phyloP scores from a whole-genome alignment of 2,329 filamentous ascomycete genomes.

The Tolypocladium tundrense region DNA sequence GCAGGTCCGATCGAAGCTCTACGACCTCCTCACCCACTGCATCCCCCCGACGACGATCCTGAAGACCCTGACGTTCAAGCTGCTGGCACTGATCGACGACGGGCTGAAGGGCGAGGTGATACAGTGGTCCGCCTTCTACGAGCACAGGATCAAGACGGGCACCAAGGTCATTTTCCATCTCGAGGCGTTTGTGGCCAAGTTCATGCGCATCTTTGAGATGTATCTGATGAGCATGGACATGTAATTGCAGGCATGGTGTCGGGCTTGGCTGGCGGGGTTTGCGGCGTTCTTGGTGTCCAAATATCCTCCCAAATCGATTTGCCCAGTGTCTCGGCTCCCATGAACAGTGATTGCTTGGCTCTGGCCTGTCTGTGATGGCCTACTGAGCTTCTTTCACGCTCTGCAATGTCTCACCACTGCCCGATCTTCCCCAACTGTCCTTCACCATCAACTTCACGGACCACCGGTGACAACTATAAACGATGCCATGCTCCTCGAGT shows the following conservation, averaged over 20 bases:
- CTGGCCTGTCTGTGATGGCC: not conserved
- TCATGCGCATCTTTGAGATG: conserved; percentile 94
- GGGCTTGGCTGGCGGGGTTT: not conserved
- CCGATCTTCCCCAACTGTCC: not conserved
- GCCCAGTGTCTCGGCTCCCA: not conserved
- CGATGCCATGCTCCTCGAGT: no score
- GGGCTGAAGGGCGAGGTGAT: conserved; percentile 84
- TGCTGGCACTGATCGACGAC: conserved; percentile 80
- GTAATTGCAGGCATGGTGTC: conserved; percentile 20
- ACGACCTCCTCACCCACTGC: conserved; percentile 93
- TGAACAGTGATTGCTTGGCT: not conserved
- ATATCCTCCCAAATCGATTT: not conserved
- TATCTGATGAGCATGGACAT: conserved; percentile 79
- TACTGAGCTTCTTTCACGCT: not conserved
- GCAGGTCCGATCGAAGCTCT: conserved; percentile 84
- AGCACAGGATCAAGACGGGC: conserved; percentile 85
- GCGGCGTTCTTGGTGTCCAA: not conserved
- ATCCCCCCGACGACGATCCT: conserved; percentile 91
- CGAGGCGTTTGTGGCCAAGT: conserved; percentile 96
- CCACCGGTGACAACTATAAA: not conserved
- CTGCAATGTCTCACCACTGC: not conserved
- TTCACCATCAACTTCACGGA: not conserved
- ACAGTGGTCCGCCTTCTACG: conserved; percentile 94
- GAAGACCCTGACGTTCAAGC: conserved; percentile 89
- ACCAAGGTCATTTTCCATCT: conserved; percentile 97